Evolutionary conservation across 345 rosid genomes (phyloP), one percentile per base, ranked within the genome.

Genomic region (Acer yangbiense): DNA sequence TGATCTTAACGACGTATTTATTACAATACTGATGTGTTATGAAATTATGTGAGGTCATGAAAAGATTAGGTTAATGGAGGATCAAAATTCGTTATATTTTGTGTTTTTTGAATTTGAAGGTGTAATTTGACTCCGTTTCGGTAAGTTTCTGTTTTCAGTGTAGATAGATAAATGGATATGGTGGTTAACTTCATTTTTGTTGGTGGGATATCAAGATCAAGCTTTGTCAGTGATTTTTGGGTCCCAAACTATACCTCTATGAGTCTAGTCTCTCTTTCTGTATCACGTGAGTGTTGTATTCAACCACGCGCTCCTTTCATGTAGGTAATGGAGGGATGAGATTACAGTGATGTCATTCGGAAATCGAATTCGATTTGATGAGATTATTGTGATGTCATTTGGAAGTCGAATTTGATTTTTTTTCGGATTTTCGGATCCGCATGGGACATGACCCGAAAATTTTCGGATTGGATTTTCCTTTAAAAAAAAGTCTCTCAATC

Each of bases 121-220:
- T 69, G 64, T 20, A 79, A 27, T n/a, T 65, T 18, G 65, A 43
- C 44, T 66, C 52, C 13, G 10, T 0, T 0, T 43, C 10, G 0
- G 14, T 43, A 7, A 29, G 67, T 55, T 20, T 68, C 62, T 54
- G n/a, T n/a, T 52, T 20, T 41, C 12, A 2, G 17, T 12, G 3
- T 43, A 27, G 17, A 48, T 76, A 9, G 35, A 76, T 18, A 20
- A 20, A 20, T 8, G 13, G 68, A 69, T 69, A 39, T 23, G 71
- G 70, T 68, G 67, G 69, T 62, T 21, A 80, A 71, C 65, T 68
- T 62, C 69, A 48, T 69, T 46, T 68, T 48, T 27, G 72, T 62
- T 77, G 89, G 81, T 78, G 81, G 75, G 68, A 82, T 54, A 72
- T 85, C 87, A 84, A 82, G 74, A 77, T 88, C 79, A 74, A 74